A percentile compares a stretch with the other conserved stretches of the same genome.
These are phyloP conservation scores for Lepidium africanum DNA, from an alignment of 345 rosid species.

Conservation along the genomic window DNA sequence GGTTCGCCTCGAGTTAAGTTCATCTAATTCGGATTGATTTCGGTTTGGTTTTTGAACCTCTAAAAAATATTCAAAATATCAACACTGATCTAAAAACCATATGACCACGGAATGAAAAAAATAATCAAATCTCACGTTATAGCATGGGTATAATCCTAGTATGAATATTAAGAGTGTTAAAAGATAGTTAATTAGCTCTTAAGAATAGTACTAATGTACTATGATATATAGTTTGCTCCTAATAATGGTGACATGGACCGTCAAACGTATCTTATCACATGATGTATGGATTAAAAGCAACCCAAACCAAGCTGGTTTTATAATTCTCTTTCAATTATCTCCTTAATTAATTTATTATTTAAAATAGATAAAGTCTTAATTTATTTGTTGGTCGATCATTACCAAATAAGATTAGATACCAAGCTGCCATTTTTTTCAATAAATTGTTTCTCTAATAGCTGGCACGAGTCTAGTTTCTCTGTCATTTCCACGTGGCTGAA, in stretches of 20 bases:
- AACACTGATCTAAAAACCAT: too few species aligned
- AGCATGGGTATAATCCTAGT: too few species aligned
- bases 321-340: background rate
- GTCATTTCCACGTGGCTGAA: slow-evolving; percentile 12
- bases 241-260: slow-evolving; percentile 15
- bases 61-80: too few species aligned
- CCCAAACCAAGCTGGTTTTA: slow-evolving; percentile 10
- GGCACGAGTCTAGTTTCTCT: slow-evolving; percentile 1
- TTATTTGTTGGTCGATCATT: slow-evolving; percentile 15
- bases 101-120: too few species aligned
- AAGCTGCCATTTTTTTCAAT: background rate
- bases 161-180: too few species aligned
- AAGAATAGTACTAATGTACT: background rate
- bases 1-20: too few species aligned
- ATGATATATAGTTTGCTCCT: background rate
- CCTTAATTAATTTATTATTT: background rate
- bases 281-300: background rate
- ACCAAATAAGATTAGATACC: background rate
- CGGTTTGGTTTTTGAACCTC: too few species aligned
- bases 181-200: background rate
- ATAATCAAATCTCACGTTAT: too few species aligned
- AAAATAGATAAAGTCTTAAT: background rate
- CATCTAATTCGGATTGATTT: too few species aligned
- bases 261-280: slow-evolving; percentile 20
- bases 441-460: background rate